Evolutionary conservation across 441 rosid genomes (phyloP).

Genomic region (Metrosideros polymorpha): DNA sequence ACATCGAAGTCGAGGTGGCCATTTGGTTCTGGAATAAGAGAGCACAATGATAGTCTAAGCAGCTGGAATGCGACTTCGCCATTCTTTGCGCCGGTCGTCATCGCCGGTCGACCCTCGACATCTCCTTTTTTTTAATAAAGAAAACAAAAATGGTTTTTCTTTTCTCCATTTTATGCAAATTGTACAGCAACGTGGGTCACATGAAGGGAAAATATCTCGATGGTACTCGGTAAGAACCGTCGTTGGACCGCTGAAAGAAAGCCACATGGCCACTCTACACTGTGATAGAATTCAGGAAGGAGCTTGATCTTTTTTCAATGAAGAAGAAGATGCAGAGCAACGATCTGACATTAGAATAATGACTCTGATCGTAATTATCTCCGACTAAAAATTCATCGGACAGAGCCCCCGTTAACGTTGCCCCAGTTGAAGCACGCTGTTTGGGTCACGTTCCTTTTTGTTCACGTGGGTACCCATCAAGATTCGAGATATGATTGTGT

Average conservation of each 20-base stretch:
- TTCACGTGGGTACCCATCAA: background rate
- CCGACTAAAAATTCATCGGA: background rate
- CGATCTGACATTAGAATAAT: background rate
- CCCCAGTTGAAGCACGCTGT: background rate
- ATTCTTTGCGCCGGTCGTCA: background rate
- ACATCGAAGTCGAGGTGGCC: background rate
- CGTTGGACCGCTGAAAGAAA: background rate
- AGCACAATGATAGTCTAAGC: background rate
- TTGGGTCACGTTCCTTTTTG: background rate
- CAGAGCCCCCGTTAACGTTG: background rate
- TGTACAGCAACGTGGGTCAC: no score
- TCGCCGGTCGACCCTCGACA: background rate
- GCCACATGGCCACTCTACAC: background rate
- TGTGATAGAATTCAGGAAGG: background rate
- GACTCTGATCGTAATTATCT: background rate
- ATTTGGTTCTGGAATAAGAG: background rate
- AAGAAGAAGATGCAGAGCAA: background rate
- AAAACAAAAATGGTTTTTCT: background rate
- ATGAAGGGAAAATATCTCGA: background rate
- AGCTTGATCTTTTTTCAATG: background rate
- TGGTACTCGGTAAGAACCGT: background rate
- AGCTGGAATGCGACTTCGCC: background rate
- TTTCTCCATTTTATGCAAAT: background rate
- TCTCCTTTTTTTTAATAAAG: accelerated
- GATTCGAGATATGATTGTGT: background rate